Base-by-base conservation (phyloP, 805 yeast genomes). In the Lipomyces spencermartinsiae region DNA sequence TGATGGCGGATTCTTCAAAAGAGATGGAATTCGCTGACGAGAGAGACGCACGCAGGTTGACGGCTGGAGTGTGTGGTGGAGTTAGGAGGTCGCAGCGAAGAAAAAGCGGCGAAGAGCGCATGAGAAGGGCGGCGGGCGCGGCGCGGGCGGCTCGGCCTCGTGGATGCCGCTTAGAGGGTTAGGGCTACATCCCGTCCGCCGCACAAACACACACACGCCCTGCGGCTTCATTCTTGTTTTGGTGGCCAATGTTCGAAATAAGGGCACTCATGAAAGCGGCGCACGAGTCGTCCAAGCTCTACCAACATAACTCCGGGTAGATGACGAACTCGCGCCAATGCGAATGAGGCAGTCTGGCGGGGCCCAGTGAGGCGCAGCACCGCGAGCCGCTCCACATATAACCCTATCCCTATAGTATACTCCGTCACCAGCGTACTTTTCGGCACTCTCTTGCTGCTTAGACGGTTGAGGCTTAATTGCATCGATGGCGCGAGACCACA, bases 111-210 rank as follows among this genome's bases (percentile, higher is more conserved):
- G 9, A 43, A 25, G 29, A 25, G 29, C 29, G 29, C 29, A 25
- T 25, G 25, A 43, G 10, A 33, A 55, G 57, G 57, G 62, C 43
- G 46, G 53, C n/a, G 43, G 29, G 62, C 39, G 62, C 56, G 62
- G 57, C 19, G 39, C 37, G 57, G 46, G 55, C 54, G 56, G 43
- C 61, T 37, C 53, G 61, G 61, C 61, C 61, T 19, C 61, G 61
- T 39, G 53, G 54, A 25, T 16, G 29, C 19, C n/a, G 34, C 56
- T 25, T 2, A 10, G 10, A 29, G 59, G 59, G 59, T 34, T 57
- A 57, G 59, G 59, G 59, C 34, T 16, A 31, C 0, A 5, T 8
- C 22, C 56, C 8, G 14, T 29, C 59, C 43, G 43, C 43, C 43
- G 59, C 59, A 33, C n/a, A n/a, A n/a, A n/a, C 29, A 22, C 57